Base-by-base conservation (phyloP, 768 basidiomycete genomes). In the Rhodotorula sphaerocarpa region DNA sequence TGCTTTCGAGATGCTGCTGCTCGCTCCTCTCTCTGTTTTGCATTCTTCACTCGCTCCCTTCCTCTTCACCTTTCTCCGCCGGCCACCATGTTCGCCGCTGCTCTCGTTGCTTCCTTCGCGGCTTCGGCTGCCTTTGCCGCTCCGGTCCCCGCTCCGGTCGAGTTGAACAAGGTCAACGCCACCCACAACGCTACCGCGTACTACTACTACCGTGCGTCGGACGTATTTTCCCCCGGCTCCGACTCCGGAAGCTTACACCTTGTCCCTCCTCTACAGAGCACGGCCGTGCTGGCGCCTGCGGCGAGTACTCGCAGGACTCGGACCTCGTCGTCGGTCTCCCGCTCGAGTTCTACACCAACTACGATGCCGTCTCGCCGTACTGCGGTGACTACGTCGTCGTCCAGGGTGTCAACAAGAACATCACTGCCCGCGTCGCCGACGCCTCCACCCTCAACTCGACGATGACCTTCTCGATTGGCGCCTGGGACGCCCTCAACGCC, bases 221-320 rank as follows among this genome's bases (percentile, higher is more conserved):
- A 23, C 1, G 46, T 7, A 18, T 12, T 15, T 20, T 33, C 30
- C 9, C 44, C 14, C 30, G 16, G n/a, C 18, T n/a, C 18, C 30
- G 30, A 34, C 20, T 14, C 31, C 55, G 36, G 2, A 7, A 39
- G 14, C 51, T 20, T 42, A 20, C 14, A 36, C 41, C 21, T 36
- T 31, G 2, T 18, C 27, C 52, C 12, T 39, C 27, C 20, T 27
- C 3, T 7, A n/a, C 52, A 51, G 48, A 88, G 78, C 76, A 81
- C 57, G 86, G 85, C 55, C 77, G 78, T 33, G 78, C 87, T 9
- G 90, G 90, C 59, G 89, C 90, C 7, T 95, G 91, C 74, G 90
- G 90, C 46, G 68, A 39, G 33, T 82, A 21, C 78, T 59, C 71
- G 5, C 0, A 14, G 9, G 90, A 92, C 75, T 66, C 16, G 28